phyloP scores from a whole-genome alignment of 768 basidiomycete species.

The Rhodocollybia butyracea region DNA sequence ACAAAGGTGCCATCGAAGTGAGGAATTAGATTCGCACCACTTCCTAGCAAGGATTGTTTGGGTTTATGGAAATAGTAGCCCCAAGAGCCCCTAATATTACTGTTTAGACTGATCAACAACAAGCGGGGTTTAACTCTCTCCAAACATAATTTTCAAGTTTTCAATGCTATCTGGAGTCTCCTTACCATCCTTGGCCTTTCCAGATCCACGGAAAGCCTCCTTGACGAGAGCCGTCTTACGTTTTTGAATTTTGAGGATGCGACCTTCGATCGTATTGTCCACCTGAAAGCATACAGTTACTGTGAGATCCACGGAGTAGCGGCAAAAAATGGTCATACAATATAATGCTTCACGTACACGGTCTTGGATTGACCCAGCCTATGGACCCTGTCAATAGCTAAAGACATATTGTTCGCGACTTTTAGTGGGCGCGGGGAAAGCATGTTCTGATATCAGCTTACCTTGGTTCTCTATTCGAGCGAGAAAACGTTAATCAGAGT shows the following conservation, averaged over 20 bases:
- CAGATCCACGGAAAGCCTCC: constrained; percentile 70
- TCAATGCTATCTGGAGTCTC: constrained; percentile 71
- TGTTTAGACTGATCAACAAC: background rate
- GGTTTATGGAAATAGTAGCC: too few species aligned
- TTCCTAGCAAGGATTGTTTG: too few species aligned
- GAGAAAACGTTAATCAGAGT: background rate
- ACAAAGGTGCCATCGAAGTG: too few species aligned
- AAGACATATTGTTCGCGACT: background rate
- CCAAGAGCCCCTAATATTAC: too few species aligned
- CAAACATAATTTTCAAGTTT: constrained; percentile 81
- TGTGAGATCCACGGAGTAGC: background rate
- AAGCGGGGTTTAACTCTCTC: constrained; percentile 24
- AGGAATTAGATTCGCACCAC: too few species aligned
- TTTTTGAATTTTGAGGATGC: constrained; percentile 79
- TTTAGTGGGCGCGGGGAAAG: background rate
- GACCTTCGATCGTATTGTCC: constrained; percentile 71
- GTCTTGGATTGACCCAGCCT: constrained; percentile 80
- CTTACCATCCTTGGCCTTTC: constrained; percentile 32
- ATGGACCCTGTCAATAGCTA: constrained; percentile 85
- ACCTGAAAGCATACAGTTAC: constrained; percentile 39
- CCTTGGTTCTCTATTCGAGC: constrained; percentile 62
- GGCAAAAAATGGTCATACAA: constrained; percentile 44
- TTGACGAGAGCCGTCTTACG: constrained; percentile 85
- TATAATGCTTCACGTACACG: constrained; percentile 83
- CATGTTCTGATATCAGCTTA: constrained; percentile 14